Evolutionary conservation across 306 rosid genomes (phyloP), one percentile per base, ranked within the genome.

Genomic region (Biancaea sappan): DNA sequence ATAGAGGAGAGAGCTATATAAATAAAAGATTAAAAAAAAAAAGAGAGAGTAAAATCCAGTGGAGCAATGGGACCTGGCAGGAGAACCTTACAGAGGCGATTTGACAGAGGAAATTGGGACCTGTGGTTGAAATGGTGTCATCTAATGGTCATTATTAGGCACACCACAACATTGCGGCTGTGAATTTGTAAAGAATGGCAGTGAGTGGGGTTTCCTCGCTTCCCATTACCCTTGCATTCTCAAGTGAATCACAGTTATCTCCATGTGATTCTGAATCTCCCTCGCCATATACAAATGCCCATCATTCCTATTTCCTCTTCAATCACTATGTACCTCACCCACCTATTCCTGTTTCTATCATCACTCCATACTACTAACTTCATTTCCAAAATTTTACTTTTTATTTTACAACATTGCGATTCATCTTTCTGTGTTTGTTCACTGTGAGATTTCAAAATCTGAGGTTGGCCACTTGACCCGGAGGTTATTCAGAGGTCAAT

Each of bases 181-280:
- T 50, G 18, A 47, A 64, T 47, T 46, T 22, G 34, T 37, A 41
- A 54, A 38, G 16, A 29, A 71, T 34, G 48, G 48, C 58, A 54
- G 46, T 1, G 4, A 22, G 79, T 77, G 73, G 79, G 80, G 85
- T 53, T 77, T 67, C 19, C 18, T 16, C 29, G 81, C 34, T 74
- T 62, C 69, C 81, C 81, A 63, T 53, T 53, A 71, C 64, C 74
- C 53, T 61, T 70, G 58, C 77, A 80, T 0, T 8, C 12, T 54
- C 52, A 77, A 72, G 73, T 82, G 82, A 74, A 73, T 60, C 52
- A 29, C 67, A 60, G 73, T 82, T 66, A 82, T 73, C 73, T 60
- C 35, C 85, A 77, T 82, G 79, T 82, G 82, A 53, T 41, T 60
- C 53, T 51, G 59, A 73, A n/a, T n/a, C n/a, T n/a, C n/a, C n/a